Base-by-base conservation (phyloP, 129 eudicot species). In the Rutidosis leptorrhynchoides region DNA sequence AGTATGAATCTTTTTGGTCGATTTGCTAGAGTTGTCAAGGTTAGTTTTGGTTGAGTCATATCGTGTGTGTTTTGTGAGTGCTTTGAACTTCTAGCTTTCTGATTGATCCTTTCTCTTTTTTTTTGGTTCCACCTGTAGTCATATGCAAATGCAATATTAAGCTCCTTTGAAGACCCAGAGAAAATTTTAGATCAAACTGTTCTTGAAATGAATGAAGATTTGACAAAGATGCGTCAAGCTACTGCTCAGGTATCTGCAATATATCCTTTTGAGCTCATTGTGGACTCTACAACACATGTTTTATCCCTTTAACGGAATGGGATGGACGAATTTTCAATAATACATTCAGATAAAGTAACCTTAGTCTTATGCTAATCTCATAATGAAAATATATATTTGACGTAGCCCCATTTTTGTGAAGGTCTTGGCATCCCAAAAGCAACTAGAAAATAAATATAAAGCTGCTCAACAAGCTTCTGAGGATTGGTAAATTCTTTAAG, bases 361-460 rank as follows among this genome's bases (percentile, higher is more conserved):
- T n/a, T n/a, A n/a, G n/a, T n/a, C n/a, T n/a, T n/a, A n/a, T n/a
- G n/a, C n/a, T n/a, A n/a, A n/a, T n/a, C n/a, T n/a, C n/a, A 17
- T 75, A 20, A 7, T 59, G 48, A 48, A 67, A 1, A 45, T 7
- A 7, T 15, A 49, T 61, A n/a, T 68, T 27, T 21, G 9, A 35
- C 17, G 37, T 57, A 19, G 17, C 12, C 33, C 1, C 40, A 58
- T 37, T 15, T 40, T 58, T 71, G 25, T 73, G 61, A 79, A 91
- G 98, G 94, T 88, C 42, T 81, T 91, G 83, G 98, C 96, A 73
- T 91, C 98, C 66, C 96, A 88, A 74, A 91, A 88, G 81, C 89
- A 83, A 73, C n/a, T 91, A 80, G 94, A 91, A 70, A 87, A 87
- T 83, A 88, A 81, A 78, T 85, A 85, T 78, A 85, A 88, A 75